Evolutionary conservation across 2,329 filamentous ascomycete species (phyloP).

Genomic region (Catunica adiposa): DNA sequence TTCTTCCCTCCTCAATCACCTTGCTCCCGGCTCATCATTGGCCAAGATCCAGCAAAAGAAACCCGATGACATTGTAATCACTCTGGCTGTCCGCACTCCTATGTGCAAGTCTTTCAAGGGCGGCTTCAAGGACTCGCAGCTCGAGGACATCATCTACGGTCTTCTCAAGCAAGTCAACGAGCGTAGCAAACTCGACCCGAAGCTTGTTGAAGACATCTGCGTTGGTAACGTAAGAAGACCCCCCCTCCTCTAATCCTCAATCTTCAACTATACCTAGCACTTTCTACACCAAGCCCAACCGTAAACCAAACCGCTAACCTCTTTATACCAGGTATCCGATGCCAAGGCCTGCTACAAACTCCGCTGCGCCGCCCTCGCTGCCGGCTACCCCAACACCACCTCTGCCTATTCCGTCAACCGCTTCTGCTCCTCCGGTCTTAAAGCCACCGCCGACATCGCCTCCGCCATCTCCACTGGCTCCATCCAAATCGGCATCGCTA

Average conservation of each 20-base stretch:
- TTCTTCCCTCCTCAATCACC: slow-evolving; percentile 71
- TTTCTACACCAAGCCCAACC: no score
- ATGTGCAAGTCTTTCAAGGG: slow-evolving; percentile 81
- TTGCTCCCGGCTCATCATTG: slow-evolving; percentile 57
- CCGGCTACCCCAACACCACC: slow-evolving; percentile 84
- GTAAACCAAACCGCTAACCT: neutral
- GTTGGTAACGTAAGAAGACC: slow-evolving; percentile 60
- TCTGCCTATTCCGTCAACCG: slow-evolving; percentile 73
- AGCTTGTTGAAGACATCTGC: slow-evolving; percentile 75
- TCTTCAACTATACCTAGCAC: neutral
- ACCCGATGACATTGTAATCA: slow-evolving; percentile 92
- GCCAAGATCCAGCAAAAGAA: slow-evolving; percentile 74
- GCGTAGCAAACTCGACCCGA: slow-evolving; percentile 61
- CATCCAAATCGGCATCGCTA: slow-evolving; percentile 75
- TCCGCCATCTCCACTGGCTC: slow-evolving; percentile 64
- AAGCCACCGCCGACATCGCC: slow-evolving; percentile 88
- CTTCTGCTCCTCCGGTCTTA: slow-evolving; percentile 93
- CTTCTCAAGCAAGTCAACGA: slow-evolving; percentile 60
- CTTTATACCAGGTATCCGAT: slow-evolving; percentile 53
- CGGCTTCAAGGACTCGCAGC: slow-evolving; percentile 81
- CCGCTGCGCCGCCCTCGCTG: slow-evolving; percentile 66
- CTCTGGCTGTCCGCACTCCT: slow-evolving; percentile 75
- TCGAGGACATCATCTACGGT: slow-evolving; percentile 75
- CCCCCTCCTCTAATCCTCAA: neutral
- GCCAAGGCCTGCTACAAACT: slow-evolving; percentile 77